A percentile compares a stretch with the other conserved stretches of the same genome.
Evolutionary conservation across 176 grass and related monocot genomes (phyloP).

Genomic region (Rhynchospora tenuis): DNA sequence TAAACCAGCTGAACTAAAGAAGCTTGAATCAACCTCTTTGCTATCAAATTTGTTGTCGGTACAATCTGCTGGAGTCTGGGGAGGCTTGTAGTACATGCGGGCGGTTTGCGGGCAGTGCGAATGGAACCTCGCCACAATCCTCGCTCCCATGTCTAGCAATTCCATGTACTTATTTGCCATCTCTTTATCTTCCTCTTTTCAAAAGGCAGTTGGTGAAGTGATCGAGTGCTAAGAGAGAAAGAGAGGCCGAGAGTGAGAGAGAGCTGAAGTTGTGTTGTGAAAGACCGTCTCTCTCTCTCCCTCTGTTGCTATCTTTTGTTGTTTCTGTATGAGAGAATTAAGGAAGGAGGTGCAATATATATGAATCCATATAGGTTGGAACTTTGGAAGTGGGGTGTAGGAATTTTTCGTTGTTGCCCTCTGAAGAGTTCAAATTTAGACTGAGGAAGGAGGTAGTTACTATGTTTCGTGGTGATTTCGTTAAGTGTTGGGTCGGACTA

Average conservation of each 20-base stretch:
- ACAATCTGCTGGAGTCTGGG: conserved; percentile 2
- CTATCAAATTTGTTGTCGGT: not conserved
- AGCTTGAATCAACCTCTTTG: not conserved
- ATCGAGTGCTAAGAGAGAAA: not conserved
- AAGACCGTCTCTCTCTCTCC: not conserved
- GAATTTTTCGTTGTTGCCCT: not conserved
- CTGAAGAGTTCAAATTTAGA: not conserved
- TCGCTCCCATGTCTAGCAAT: conserved; percentile 62
- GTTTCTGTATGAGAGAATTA: not conserved
- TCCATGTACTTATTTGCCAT: conserved; percentile 52
- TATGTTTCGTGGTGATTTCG: not conserved
- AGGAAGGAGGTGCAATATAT: not conserved
- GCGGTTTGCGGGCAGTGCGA: conserved; percentile 74
- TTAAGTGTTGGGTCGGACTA: not conserved
- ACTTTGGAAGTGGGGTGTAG: not conserved
- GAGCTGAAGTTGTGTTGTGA: not conserved
- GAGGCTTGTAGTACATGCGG: conserved; percentile 80
- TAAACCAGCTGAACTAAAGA: not conserved
- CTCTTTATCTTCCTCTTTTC: not conserved
- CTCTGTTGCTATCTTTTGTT: not conserved
- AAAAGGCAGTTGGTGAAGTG: not conserved
- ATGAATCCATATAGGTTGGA: not conserved
- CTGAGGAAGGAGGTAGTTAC: not conserved
- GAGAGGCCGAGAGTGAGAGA: not conserved
- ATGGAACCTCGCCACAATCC: conserved; percentile 61